Base-by-base conservation (phyloP, 2,329 filamentous ascomycete species). In the Colletotrichum endophyticum region DNA sequence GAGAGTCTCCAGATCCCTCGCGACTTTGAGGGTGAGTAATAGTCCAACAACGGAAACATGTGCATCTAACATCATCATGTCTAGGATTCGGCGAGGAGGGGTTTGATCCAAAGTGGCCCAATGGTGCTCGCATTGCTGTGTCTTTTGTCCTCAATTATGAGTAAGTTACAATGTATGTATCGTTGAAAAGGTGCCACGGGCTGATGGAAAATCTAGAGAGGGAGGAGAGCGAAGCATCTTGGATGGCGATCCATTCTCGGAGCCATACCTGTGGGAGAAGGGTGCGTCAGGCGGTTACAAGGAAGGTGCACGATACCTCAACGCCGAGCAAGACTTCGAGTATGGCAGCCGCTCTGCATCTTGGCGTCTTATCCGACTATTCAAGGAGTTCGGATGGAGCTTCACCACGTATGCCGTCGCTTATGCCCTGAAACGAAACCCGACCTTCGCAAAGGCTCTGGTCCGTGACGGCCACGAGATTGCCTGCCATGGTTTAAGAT, bases 391-490 rank as follows among this genome's bases (percentile, higher is more conserved):
- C 56, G 84, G 83, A 8, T 86, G 84, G 85, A 84, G 84, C 66
- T 86, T 87, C 73, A 88, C 86, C 1, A 82, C 86, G 2, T 87
- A 84, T 72, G 85, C 85, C 3, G 82, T 87, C 8, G 85, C 84
- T 1, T 79, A 83, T 22, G 85, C 86, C 2, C 81, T 87, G 78
- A 82, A 87, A 76, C 80, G 84, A 53, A 86, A 87, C 77, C 85
- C 85, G 1, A 80, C 80, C 22, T 86, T 86, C 66, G 86, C 83
- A 8, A 81, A 84, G 68, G 85, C 84, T 6, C 84, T 84, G 32
- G 82, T 86, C 3, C 81, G 84, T 39, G 84, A 86, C 32, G 84
- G 85, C 3, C 84, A 87, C 73, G 85, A 87, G 78, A 84, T 87
- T 57, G 84, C 83, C 3, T 83, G 84, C 16, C 86, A 88, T 77